Base-by-base conservation (phyloP, 192 early-diverging fungal species). In the Backusella westeae region DNA sequence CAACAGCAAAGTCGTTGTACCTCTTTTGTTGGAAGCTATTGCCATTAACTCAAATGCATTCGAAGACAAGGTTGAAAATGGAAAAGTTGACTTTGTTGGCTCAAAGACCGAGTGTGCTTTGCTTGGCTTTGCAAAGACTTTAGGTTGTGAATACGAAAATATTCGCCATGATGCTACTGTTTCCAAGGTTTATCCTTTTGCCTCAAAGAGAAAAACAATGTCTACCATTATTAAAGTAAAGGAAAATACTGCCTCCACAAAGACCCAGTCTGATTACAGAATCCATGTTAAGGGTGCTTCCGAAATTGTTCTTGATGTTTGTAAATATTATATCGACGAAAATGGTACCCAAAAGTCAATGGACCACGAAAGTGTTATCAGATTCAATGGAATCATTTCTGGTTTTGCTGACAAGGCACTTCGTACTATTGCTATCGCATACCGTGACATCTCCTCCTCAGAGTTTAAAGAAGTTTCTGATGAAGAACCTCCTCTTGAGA, bases 131-230 rank as follows among this genome's bases (percentile, higher is more conserved):
- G 75, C 85, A 71, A 90, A 89, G 82, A 70, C 23, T 70, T 86
- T 92, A 67, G 94, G 93, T 7, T 80, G 81, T 35, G 88, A 89
- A 63, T 91, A 93, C 85, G 87, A 84, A 74, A 75, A 76, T 63
- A 76, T 85, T 74, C 89, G 92, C 67, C 76, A 83, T 5, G 83
- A 87, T 69, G 42, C 73, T 77, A 85, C 81, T 72, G 72, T 89
- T 29, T 83, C 87, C 38, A 91, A 92, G 59, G 85, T 96, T 35
- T 90, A 90, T 65, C 96, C 97, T 35, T 99, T 99, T 87, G 91
- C 91, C 29, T 96, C 94, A 26, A 88, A 93, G 79, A 90, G 91
- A 75, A 99, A 99, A 89, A 88, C 93, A 71, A 97, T 97, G 96
- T 87, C 91, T 32, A 91, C 91, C 6, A 79, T 93, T 71, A 81